Conservation (phyloP, 2,329 filamentous ascomycete genomes). For the Pseudocercospora cruenta region DNA sequence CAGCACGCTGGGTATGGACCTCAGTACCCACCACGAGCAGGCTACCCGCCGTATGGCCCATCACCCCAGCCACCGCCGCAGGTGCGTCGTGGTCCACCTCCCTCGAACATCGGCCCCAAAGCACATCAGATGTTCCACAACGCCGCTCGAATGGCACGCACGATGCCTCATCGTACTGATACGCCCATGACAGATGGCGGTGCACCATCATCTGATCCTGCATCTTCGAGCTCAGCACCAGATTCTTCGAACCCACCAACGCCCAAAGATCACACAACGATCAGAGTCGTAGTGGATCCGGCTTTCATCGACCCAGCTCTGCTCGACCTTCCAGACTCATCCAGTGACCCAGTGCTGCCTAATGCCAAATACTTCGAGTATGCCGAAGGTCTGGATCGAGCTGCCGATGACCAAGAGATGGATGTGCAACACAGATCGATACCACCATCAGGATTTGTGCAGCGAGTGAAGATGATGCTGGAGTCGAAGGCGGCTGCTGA, state of each 20-base stretch:
- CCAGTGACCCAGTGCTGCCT: conserved; percentile 40
- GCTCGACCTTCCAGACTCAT: conserved; percentile 39
- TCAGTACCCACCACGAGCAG: conserved; percentile 30
- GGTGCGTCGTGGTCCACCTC: conserved; percentile 31
- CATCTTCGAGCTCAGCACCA: conserved; percentile 45
- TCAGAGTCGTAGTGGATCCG: conserved; percentile 42
- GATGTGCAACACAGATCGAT: conserved; percentile 38
- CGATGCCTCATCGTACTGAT: conserved; percentile 38
- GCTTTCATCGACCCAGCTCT: conserved; percentile 41
- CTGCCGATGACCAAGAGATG: conserved; percentile 40
- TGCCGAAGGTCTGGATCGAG: conserved; percentile 37
- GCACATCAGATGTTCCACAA: conserved; percentile 41
- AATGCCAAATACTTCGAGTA: conserved; percentile 41
- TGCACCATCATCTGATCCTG: conserved; percentile 48
- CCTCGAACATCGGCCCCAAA: conserved; percentile 32
- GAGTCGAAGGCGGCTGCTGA: conserved; percentile 44
- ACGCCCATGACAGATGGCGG: conserved; percentile 45
- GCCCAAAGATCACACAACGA: conserved; percentile 43
- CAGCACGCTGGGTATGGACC: conserved; percentile 17
- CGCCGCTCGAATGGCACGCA: conserved; percentile 38
- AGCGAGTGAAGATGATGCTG: conserved; percentile 48
- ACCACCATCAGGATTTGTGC: conserved; percentile 45
- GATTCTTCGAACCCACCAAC: conserved; percentile 45
- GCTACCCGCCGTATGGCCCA: conserved; percentile 28
- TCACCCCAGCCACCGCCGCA: conserved; percentile 28